A percentile compares a stretch with the other conserved stretches of the same genome.
Conservation (phyloP, 2,329 filamentous ascomycete species). For the Colletotrichum sp. region DNA sequence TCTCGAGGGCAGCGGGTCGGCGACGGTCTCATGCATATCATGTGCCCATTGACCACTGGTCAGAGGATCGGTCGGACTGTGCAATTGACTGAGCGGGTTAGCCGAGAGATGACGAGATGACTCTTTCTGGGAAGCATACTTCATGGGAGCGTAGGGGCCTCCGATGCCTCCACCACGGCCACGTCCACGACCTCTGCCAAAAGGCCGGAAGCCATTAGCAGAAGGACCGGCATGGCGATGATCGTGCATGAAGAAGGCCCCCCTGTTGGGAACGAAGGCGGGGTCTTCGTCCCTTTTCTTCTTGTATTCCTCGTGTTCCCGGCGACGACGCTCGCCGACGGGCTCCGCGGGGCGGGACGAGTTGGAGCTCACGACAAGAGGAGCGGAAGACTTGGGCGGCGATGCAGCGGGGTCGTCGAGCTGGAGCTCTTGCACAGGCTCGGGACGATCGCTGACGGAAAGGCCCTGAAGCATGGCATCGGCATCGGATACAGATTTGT, state of each 20-base stretch:
- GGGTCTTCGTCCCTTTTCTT: constrained; percentile 88
- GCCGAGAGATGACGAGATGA: constrained; percentile 1
- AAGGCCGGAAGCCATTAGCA: constrained; percentile 78
- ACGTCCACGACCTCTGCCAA: constrained; percentile 70
- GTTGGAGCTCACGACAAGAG: constrained; percentile 60
- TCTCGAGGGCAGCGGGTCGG: constrained; percentile 45
- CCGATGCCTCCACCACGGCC: constrained; percentile 60
- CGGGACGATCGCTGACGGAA: constrained; percentile 47
- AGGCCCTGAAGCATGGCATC: constrained; percentile 64
- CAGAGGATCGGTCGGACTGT: constrained; percentile 61
- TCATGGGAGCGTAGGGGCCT: constrained; percentile 63
- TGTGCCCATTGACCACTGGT: constrained; percentile 86
- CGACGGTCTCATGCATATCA: constrained; percentile 85
- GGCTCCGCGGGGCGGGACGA: constrained; percentile 59
- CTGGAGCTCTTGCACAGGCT: constrained; percentile 48
- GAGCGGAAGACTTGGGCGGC: constrained; percentile 47
- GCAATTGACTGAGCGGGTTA: constrained; percentile 40
- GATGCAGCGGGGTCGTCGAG: constrained; percentile 50
- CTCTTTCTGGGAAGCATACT: constrained; percentile 54
- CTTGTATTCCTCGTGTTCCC: constrained; percentile 90
- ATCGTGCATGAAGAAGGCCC: constrained; percentile 97
- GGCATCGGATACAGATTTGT: constrained; percentile 53
- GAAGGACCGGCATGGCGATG: constrained; percentile 80
- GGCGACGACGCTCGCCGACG: constrained; percentile 72
- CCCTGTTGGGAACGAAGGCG: constrained; percentile 91